These are phyloP conservation scores for Beauveria australis DNA, from an alignment of 2,329 filamentous ascomycete species.

Conservation along the genomic window DNA sequence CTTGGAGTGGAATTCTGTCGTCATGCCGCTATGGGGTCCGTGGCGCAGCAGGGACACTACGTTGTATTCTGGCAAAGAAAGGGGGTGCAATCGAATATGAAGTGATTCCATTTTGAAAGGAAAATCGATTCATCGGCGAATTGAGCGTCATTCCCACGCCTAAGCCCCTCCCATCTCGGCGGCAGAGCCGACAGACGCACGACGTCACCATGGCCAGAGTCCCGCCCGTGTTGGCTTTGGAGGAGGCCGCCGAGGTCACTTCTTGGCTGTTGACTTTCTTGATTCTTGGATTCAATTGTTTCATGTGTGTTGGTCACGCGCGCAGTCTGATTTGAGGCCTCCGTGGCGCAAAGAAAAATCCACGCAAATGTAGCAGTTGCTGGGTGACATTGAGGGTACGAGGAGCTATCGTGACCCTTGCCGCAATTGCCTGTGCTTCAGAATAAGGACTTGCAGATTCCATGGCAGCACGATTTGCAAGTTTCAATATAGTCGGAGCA, in stretches of 20 bases:
- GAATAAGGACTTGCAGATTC: too few species aligned
- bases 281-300: not conserved
- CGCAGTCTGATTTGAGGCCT: not conserved
- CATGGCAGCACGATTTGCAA: too few species aligned
- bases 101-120: not conserved
- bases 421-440: too few species aligned
- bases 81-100: not conserved
- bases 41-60: slow-evolving; percentile 1
- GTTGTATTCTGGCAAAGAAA: not conserved
- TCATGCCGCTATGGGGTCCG: not conserved
- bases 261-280: not conserved
- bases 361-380: not conserved
- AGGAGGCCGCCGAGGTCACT: not conserved
- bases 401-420: too few species aligned
- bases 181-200: not conserved
- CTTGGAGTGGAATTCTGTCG: not conserved
- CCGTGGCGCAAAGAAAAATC: not conserved
- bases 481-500: too few species aligned
- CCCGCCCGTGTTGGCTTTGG: not conserved
- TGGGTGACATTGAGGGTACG: not conserved
- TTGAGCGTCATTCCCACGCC: not conserved
- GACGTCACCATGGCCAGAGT: not conserved
- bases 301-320: not conserved
- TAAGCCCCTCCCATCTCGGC: not conserved
- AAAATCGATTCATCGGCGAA: not conserved